These are phyloP conservation scores for Teunomyces stri DNA, from an alignment of 805 yeast genomes.

Conservation along the genomic window DNA sequence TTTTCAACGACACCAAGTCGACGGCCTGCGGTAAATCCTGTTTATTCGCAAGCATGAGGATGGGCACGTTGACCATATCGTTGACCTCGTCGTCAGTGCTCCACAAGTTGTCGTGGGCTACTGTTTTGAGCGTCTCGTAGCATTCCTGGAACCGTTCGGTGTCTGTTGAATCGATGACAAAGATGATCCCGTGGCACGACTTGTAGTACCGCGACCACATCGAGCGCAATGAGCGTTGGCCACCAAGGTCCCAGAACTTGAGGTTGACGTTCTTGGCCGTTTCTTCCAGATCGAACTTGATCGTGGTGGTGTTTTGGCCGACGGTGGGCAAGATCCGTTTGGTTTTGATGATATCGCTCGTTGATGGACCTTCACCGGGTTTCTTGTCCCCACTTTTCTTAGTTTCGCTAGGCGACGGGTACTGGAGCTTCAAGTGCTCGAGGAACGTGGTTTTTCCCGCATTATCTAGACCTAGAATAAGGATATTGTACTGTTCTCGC, in stretches of 20 bases:
- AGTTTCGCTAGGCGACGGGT: slow-evolving; percentile 25
- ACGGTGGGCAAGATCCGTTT: slow-evolving; percentile 85
- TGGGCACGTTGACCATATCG: slow-evolving; percentile 64
- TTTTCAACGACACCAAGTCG: slow-evolving; percentile 60
- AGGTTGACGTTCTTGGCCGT: slow-evolving; percentile 48
- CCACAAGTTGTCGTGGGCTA: slow-evolving; percentile 46
- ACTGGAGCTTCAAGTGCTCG: slow-evolving; percentile 40
- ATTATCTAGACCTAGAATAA: slow-evolving; percentile 88
- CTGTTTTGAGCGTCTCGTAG: slow-evolving; percentile 55
- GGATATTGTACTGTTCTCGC: slow-evolving; percentile 45
- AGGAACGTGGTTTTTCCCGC: slow-evolving; percentile 80
- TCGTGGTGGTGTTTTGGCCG: slow-evolving; percentile 75
- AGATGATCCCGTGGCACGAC: slow-evolving; percentile 87
- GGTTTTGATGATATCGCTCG: slow-evolving; percentile 30
- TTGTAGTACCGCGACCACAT: slow-evolving; percentile 87
- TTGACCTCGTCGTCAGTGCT: slow-evolving; percentile 15
- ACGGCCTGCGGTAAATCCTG: slow-evolving; percentile 65
- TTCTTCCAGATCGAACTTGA: slow-evolving; percentile 39
- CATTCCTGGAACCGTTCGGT: slow-evolving; percentile 81
- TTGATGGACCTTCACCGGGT: slow-evolving; percentile 11
- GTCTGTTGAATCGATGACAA: slow-evolving; percentile 91
- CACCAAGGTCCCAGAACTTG: slow-evolving; percentile 96
- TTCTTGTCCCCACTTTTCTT: slow-evolving; percentile 8
- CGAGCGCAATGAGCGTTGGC: slow-evolving; percentile 79
- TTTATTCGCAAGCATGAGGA: slow-evolving; percentile 92